A percentile compares a stretch with the other conserved stretches of the same genome.
These are phyloP conservation scores for Diaporthe sp. DNA, from an alignment of 2,329 filamentous ascomycete genomes.

Conservation along the genomic window DNA sequence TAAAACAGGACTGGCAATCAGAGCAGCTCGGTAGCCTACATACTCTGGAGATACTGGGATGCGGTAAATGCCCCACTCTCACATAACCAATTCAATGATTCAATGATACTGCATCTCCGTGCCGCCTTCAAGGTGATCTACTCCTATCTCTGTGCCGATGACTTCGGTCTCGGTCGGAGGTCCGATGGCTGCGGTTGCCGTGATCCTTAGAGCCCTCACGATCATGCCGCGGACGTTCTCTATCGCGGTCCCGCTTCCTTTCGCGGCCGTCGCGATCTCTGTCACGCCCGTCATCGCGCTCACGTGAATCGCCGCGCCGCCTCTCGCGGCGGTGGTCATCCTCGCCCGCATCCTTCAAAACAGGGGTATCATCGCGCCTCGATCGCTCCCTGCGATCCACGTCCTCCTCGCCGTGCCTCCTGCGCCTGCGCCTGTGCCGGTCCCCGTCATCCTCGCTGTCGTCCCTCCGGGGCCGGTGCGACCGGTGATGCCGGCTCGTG, in stretches of 20 bases:
- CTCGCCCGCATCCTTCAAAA: slow-evolving; percentile 42
- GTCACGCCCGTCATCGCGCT: slow-evolving; percentile 49
- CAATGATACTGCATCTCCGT: neutral
- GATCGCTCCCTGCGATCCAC: slow-evolving; percentile 49
- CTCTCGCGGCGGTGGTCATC: slow-evolving; percentile 39
- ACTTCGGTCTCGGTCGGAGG: slow-evolving; percentile 45
- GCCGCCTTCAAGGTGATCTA: slow-evolving; percentile 53
- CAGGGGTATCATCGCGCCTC: slow-evolving; percentile 54
- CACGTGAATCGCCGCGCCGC: slow-evolving; percentile 46
- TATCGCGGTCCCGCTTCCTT: slow-evolving; percentile 46
- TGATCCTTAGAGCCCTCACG: slow-evolving; percentile 49
- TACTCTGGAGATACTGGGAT: neutral
- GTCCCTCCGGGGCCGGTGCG: slow-evolving; percentile 56
- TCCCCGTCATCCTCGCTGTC: slow-evolving; percentile 43
- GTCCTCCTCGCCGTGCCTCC: slow-evolving; percentile 37
- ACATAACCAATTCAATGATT: neutral
- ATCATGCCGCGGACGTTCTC: slow-evolving; percentile 48
- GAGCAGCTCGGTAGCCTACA: slow-evolving; percentile 6
- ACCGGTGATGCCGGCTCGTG: slow-evolving; percentile 55
- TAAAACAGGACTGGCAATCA: slow-evolving; percentile 37
- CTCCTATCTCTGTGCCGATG: slow-evolving; percentile 55
- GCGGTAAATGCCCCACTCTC: neutral
- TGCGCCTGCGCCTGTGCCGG: slow-evolving; percentile 45
- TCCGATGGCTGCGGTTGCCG: slow-evolving; percentile 38
- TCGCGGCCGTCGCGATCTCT: slow-evolving; percentile 45